phyloP scores from a whole-genome alignment of 2,329 filamentous ascomycete species.

The Paecilomyces variotii region DNA sequence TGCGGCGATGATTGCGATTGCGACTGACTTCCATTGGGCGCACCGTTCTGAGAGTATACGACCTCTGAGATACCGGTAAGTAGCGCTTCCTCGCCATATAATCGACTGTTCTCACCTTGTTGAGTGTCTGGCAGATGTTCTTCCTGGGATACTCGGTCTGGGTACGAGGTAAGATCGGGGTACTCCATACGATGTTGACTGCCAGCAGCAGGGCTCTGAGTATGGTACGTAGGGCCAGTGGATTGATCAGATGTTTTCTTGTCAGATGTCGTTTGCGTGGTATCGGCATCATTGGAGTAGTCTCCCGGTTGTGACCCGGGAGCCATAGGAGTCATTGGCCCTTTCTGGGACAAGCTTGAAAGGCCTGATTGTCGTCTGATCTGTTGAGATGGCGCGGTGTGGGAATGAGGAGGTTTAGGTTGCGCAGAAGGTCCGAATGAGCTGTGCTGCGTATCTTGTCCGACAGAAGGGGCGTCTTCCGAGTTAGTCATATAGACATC shows the following conservation, averaged over 20 bases:
- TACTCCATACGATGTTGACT: slow-evolving; percentile 40
- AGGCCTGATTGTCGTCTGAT: slow-evolving; percentile 38
- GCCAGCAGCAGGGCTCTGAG: slow-evolving; percentile 47
- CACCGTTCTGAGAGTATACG: slow-evolving; percentile 21
- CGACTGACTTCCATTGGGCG: slow-evolving; percentile 27
- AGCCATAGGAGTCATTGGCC: slow-evolving; percentile 50
- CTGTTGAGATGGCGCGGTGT: slow-evolving; percentile 40
- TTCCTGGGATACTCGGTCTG: slow-evolving; percentile 45
- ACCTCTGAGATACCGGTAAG: slow-evolving; percentile 17
- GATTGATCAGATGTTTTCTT: slow-evolving; percentile 73
- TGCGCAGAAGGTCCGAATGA: slow-evolving; percentile 46
- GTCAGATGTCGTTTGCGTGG: slow-evolving; percentile 72
- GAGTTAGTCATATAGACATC: slow-evolving; percentile 57
- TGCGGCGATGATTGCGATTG: slow-evolving; percentile 22
- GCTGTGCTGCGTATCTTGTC: slow-evolving; percentile 37
- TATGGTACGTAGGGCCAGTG: slow-evolving; percentile 59
- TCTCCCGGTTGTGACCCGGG: slow-evolving; percentile 51
- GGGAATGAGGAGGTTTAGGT: slow-evolving; percentile 37
- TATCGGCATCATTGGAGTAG: slow-evolving; percentile 80
- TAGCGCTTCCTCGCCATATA: slow-evolving; percentile 19
- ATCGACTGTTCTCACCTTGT: slow-evolving; percentile 35
- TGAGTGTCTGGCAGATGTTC: slow-evolving; percentile 60
- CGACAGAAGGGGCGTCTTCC: slow-evolving; percentile 32
- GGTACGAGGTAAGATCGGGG: slow-evolving; percentile 46
- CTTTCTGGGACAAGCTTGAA: slow-evolving; percentile 41